Conservation (phyloP, 129 eudicot genomes). For the Chrysanthemum lavandulifolium region DNA sequence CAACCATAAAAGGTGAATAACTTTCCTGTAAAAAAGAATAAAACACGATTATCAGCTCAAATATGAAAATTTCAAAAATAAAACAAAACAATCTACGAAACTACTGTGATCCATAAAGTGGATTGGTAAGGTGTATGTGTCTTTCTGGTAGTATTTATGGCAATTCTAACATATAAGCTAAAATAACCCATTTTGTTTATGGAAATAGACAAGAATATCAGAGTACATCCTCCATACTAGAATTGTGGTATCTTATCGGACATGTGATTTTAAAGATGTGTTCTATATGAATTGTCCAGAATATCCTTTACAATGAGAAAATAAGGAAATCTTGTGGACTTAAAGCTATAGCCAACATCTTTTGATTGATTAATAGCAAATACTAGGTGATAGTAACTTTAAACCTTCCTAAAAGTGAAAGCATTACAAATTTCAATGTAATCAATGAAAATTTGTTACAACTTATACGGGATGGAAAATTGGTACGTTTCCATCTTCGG, state of each 20-base stretch:
- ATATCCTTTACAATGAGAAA: conserved; percentile 9
- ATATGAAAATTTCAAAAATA: conserved; percentile 1
- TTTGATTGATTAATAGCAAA: no score
- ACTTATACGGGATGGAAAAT: no score
- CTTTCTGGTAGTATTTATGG: not conserved
- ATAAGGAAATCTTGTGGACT: not conserved
- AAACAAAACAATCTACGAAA: not conserved
- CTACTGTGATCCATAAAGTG: not conserved
- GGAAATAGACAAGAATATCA: not conserved
- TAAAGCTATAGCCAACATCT: not conserved
- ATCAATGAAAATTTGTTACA: no score
- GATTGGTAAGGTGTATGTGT: not conserved
- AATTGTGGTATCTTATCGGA: not conserved
- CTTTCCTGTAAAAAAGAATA: conserved; percentile 54
- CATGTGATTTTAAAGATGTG: not conserved
- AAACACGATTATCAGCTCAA: no score
- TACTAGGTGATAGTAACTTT: no score
- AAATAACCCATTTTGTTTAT: conserved; percentile 6
- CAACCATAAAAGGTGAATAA: conserved; percentile 79
- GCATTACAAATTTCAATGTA: no score
- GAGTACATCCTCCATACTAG: not conserved
- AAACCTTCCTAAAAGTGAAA: no score
- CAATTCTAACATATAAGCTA: no score
- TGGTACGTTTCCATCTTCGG: no score
- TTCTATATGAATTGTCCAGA: conserved; percentile 1